Base-by-base conservation (phyloP, 768 basidiomycete species). In the Leccinum ochraceum region DNA sequence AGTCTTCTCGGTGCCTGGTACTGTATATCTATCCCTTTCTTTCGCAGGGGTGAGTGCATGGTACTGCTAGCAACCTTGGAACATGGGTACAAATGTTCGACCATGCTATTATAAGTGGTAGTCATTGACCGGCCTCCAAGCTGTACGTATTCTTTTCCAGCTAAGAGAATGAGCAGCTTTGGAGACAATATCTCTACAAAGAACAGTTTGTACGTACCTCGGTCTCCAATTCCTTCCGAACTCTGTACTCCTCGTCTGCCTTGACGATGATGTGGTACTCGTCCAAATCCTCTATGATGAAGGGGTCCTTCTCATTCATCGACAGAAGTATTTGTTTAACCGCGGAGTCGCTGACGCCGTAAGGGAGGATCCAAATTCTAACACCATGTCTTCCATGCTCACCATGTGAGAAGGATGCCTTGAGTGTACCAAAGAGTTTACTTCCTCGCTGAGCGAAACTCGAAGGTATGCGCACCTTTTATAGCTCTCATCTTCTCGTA, bases 121-220 rank as follows among this genome's bases (percentile, higher is more conserved):
- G n/a, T 68, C 60, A 68, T 36, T 64, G 68, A 60, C 60, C 17
- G 9, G 71, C 60, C 58, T 91, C 89, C 66, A 89, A 69, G 67
- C 85, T 90, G 65, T 91, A 94, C 0, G 90, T 92, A 66, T 94
- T 94, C 78, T 92, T 93, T 71, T 94, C 92, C 69, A 92, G 73
- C 90, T 92, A 8, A 57, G 5, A 24, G 20, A 28, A 46, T 11
- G 22, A 26, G 56, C 20, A 5, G 6, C 16, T 2, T 6, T 59
- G 9, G 37, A 46, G 39, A 53, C 17, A 39, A 17, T 6, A 8
- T 20, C 28, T 56, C 8, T 42, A 28, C 8, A 13, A 34, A 34
- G 24, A 46, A 49, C 4, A 0, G 24, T 9, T 22, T 13, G 9
- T 34, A 49, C 59, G 36, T 44, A 90, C 92, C 85, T 94, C 90